These are phyloP conservation scores for Suillus bovinus DNA, from an alignment of 768 basidiomycete genomes.

Conservation along the genomic window DNA sequence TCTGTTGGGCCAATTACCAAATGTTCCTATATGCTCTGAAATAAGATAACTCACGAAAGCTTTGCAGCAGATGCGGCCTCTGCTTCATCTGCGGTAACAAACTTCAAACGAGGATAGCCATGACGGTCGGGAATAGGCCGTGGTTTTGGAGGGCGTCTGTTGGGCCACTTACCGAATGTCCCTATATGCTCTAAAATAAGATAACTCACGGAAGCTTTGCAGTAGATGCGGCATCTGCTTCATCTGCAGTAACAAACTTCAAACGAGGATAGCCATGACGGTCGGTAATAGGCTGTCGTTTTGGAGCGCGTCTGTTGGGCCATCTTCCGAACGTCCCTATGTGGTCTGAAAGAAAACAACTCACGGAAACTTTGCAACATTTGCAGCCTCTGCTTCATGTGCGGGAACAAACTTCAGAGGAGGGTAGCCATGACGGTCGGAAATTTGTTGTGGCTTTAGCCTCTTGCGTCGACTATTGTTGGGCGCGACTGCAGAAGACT, in stretches of 20 bases:
- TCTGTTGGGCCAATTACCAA: not conserved
- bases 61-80: constrained; percentile 28
- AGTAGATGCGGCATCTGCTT: constrained; percentile 32
- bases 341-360: not conserved
- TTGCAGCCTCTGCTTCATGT: constrained; percentile 28
- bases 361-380: constrained; percentile 14
- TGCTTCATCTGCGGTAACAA: constrained; percentile 28
- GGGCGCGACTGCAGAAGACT: not conserved
- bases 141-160: not conserved
- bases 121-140: not conserved
- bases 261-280: constrained; percentile 17
- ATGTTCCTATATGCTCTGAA: not conserved
- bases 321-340: not conserved
- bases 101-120: constrained; percentile 18
- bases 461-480: not conserved
- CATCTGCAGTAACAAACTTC: constrained; percentile 22
- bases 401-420: constrained; percentile 27
- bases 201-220: constrained; percentile 16
- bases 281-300: not conserved
- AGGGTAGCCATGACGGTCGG: constrained; percentile 2
- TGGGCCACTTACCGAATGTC: not conserved
- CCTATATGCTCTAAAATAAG: not conserved
- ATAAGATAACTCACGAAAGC: constrained; percentile 12
- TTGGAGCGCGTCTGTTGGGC: not conserved
- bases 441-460: not conserved